phyloP scores from a whole-genome alignment of 2,329 filamentous ascomycete species.

The Aurifilum marmelostoma region DNA sequence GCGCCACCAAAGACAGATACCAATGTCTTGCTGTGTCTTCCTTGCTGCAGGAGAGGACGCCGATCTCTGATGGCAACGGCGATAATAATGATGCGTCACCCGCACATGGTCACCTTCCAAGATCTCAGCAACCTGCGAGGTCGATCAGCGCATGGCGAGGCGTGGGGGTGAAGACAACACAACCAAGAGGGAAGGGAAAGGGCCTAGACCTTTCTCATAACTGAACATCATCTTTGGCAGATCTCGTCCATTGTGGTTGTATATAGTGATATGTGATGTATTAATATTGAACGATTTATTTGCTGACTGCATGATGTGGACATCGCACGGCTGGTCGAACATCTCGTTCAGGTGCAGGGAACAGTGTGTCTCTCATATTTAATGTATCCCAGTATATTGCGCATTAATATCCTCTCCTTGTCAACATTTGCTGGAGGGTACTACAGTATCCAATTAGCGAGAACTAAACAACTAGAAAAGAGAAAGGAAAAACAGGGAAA shows the following conservation, averaged over 20 bases:
- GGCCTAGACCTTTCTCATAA: neutral
- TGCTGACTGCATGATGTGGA: neutral
- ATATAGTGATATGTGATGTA: no score
- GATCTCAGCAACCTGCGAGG: neutral
- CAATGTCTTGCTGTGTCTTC: no score
- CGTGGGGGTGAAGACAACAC: neutral
- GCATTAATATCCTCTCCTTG: neutral
- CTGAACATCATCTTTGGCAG: neutral
- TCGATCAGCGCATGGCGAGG: neutral
- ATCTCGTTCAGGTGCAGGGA: neutral
- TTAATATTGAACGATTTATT: neutral
- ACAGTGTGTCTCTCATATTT: neutral
- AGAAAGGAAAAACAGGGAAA: neutral
- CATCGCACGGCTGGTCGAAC: no score
- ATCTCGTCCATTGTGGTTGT: no score
- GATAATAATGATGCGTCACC: neutral
- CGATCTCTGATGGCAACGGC: no score
- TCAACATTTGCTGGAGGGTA: neutral
- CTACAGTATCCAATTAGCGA: no score
- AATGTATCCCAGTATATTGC: neutral
- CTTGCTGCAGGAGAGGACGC: neutral
- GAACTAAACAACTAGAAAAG: neutral
- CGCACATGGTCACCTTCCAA: neutral
- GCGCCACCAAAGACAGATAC: neutral
- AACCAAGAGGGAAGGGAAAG: neutral